Evolutionary conservation across 2,329 filamentous ascomycete genomes (phyloP).

Genomic region (Fusarium sp.): DNA sequence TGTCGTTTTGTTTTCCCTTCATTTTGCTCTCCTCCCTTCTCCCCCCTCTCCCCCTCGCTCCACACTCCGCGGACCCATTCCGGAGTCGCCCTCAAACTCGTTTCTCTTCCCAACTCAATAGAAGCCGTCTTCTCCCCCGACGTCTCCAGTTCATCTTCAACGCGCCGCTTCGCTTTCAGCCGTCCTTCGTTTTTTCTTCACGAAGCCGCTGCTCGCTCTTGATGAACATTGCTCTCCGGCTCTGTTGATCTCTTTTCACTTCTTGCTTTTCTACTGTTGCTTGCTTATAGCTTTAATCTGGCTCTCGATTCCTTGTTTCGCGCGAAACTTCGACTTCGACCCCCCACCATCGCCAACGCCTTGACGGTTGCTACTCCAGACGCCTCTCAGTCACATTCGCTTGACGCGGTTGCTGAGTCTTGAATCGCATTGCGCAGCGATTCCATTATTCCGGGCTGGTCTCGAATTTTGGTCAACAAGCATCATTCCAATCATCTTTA

Average conservation of each 20-base stretch:
- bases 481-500: conserved; percentile 42
- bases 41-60: conserved; percentile 43
- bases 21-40: conserved; percentile 42
- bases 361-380: conserved; percentile 54
- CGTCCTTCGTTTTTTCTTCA: conserved; percentile 44
- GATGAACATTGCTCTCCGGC: conserved; percentile 42
- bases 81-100: conserved; percentile 43
- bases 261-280: conserved; percentile 53
- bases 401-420: conserved; percentile 58
- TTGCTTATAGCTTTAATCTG: conserved; percentile 58
- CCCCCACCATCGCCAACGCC: conserved; percentile 47
- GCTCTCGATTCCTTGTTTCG: conserved; percentile 45
- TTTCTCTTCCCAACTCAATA: conserved; percentile 44
- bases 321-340: conserved; percentile 47
- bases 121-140: conserved; percentile 36
- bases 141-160: conserved; percentile 40
- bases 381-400: conserved; percentile 53
- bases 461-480: conserved; percentile 54
- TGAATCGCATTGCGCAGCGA: conserved; percentile 45
- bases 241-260: conserved; percentile 46
- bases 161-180: conserved; percentile 41
- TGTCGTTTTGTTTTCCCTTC: conserved; percentile 47
- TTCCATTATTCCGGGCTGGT: conserved; percentile 58
- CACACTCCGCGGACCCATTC: conserved; percentile 49
- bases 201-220: conserved; percentile 41